Evolutionary conservation across 805 yeast species (phyloP), one percentile per base, ranked within the genome.

Genomic region (Candida anglica): DNA sequence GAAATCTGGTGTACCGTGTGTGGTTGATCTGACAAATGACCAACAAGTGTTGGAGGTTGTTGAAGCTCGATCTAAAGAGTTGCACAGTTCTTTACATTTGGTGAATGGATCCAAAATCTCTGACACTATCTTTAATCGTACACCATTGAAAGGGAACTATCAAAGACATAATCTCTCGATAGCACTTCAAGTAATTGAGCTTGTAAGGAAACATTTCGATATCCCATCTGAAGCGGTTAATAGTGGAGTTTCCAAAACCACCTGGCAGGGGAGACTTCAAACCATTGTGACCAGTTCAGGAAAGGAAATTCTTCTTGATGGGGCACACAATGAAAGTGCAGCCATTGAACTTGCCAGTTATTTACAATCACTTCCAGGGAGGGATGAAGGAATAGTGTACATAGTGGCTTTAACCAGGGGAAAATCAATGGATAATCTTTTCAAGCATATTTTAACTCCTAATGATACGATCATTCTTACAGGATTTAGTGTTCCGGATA

Each of bases 211-310:
- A 46, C 47, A 33, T 36, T 41, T 13, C 39, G 41, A 28, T 14
- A 46, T 79, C 6, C 47, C 71, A 0, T 37, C 40, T 2, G 52
- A 53, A 0, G 42, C 57, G 1, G 61, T 85, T 0, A 43, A 52
- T 4, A 41, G 48, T 6, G 95, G 96, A 0, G 56, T 89, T 0
- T 32, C 47, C 2, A 33, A 44, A 0, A 80, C 88, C 0, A 42
- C 45, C 6, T 89, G 98, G 98, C 95, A 95, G 0, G 98, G 97
- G 1, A 63, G 98, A 40, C 60, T 93, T 33, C 96, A 93, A 48
- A 37, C 48, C 2, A 33, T 58, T 1, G 32, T 33, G 1, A 46
- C 53, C 9, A 19, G n/a, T 15, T 32, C 54, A 2, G 43, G 53
- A 2, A 33, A 67, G 2, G 47, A 45, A 1, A 55, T 79, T 0